phyloP scores from a whole-genome alignment of 2,329 filamentous ascomycete species.

The Pestalotiopsis sp. region DNA sequence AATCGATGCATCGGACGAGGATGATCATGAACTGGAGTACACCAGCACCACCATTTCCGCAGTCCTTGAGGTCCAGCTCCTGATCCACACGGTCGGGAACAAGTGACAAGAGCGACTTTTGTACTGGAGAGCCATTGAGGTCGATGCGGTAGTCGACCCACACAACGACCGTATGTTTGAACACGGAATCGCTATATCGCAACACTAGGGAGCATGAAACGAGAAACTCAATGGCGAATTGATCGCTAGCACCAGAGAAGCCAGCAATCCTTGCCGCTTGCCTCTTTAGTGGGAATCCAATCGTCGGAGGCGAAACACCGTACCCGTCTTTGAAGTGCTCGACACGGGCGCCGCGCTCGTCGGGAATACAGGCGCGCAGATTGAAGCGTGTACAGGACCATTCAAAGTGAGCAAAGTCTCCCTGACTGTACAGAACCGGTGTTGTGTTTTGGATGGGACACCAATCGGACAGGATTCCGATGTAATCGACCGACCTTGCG shows the following conservation, averaged over 20 bases:
- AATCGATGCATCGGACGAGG: slow-evolving; percentile 8
- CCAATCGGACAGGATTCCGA: slow-evolving; percentile 14
- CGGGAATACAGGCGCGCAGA: slow-evolving; percentile 15
- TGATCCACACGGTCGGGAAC: slow-evolving; percentile 8
- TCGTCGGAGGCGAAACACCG: slow-evolving; percentile 10
- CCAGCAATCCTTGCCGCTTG: slow-evolving; percentile 15
- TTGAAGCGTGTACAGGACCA: slow-evolving; percentile 16
- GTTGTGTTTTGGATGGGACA: slow-evolving; percentile 15
- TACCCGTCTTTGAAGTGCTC: slow-evolving; percentile 8
- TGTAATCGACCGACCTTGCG: slow-evolving; percentile 1
- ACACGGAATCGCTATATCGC: slow-evolving; percentile 6
- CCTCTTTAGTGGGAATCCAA: slow-evolving; percentile 15
- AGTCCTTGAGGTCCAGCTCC: slow-evolving; percentile 13
- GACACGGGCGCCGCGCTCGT: slow-evolving; percentile 8
- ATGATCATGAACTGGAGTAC: slow-evolving; percentile 13
- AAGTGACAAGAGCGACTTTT: background rate
- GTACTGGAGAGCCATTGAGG: background rate
- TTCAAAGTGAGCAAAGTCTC: slow-evolving; percentile 12
- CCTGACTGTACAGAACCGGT: slow-evolving; percentile 13
- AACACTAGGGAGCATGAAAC: slow-evolving; percentile 13
- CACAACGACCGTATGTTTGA: slow-evolving; percentile 13
- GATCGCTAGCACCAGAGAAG: slow-evolving; percentile 5
- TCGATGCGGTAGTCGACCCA: slow-evolving; percentile 15
- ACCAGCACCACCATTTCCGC: slow-evolving; percentile 7
- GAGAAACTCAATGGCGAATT: slow-evolving; percentile 16